Base-by-base conservation (phyloP, 371 early-diverging fungal genomes). In the Mycotypha africana region DNA sequence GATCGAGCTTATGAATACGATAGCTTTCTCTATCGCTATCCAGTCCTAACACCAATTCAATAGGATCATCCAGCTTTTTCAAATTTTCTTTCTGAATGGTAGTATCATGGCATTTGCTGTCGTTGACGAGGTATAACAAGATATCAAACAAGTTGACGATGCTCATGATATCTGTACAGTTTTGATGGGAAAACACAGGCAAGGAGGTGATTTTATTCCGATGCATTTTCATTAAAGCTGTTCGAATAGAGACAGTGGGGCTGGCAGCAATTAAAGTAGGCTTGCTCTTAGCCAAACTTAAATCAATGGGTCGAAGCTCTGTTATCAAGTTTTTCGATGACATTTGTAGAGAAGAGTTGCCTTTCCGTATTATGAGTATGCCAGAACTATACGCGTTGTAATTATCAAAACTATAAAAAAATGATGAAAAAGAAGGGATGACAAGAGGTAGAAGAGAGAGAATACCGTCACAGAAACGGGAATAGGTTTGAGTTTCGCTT, bases 11-110 rank as follows among this genome's bases (percentile, higher is more conserved):
- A 42, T 68, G 64, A 19, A 80, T 55, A 4, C 81, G 55, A 51
- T 81, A 81, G 39, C 76, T 74, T 52, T 81, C 82, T 48, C 70
- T 67, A 20, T 77, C 75, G 4, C 44, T 54, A 42, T 81, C 82
- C 7, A 81, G 56, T 2, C 76, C 72, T 56, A 81, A 62, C 0
- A 78, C 79, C n/a, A 53, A 50, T 49, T 81, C 82, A 32, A 81
- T 63, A 3, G 69, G 62, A 31, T 74, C 70, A 9, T 59, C 35
- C 20, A 76, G 39, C n/a, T n/a, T n/a, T 24, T 48, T 65, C 20
- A 65, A 44, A 34, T 68, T 60, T 16, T 73, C 70, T 32, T 62
- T 69, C 26, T 76, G 53, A 21, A 79, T 49, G 7, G 17, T 26
- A 33, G 21, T 45, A 11, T 53, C 45, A n/a, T n/a, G n/a, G n/a